Percentiles rank a stretch among this genome's conserved stretches.
These are phyloP conservation scores for Scytalidium lignicola DNA, from an alignment of 2,329 filamentous ascomycete genomes.

Conservation along the genomic window DNA sequence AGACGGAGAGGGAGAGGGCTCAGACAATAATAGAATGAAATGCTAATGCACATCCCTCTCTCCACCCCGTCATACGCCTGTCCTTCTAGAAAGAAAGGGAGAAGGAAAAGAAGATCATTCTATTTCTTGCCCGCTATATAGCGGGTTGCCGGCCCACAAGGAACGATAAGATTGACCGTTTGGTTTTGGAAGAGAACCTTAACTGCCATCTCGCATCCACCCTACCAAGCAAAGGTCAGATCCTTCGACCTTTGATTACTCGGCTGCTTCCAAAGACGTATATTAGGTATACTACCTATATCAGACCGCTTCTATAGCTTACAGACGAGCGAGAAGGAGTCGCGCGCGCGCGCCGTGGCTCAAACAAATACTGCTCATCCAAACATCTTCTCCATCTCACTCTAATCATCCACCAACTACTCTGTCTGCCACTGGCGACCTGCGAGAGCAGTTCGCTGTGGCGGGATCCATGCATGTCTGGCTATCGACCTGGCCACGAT, in stretches of 20 bases:
- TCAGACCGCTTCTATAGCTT: not conserved
- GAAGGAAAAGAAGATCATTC: not conserved
- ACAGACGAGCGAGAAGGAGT: conserved; percentile 5
- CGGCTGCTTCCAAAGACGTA: not conserved
- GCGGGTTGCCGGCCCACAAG: not conserved
- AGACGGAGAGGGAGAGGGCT: not conserved
- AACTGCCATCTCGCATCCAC: not conserved
- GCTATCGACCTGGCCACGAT: conserved; percentile 62
- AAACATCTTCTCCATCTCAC: conserved; percentile 12
- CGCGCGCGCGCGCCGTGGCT: not conserved
- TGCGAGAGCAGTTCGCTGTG: conserved; percentile 73
- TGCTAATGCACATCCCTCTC: not conserved
- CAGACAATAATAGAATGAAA: not conserved
- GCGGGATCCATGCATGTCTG: conserved; percentile 62
- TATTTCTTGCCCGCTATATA: not conserved
- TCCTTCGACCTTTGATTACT: not conserved
- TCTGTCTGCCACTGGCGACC: conserved; percentile 55
- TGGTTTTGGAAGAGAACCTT: not conserved
- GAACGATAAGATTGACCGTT: not conserved
- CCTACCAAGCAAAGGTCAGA: not conserved
- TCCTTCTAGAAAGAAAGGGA: not conserved
- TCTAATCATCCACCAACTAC: conserved; percentile 23
- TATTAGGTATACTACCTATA: not conserved
- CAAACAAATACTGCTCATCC: not conserved
- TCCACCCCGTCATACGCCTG: not conserved